Conservation (phyloP, 352 stramenopile genomes). For the Sclerospora graminicola region DNA sequence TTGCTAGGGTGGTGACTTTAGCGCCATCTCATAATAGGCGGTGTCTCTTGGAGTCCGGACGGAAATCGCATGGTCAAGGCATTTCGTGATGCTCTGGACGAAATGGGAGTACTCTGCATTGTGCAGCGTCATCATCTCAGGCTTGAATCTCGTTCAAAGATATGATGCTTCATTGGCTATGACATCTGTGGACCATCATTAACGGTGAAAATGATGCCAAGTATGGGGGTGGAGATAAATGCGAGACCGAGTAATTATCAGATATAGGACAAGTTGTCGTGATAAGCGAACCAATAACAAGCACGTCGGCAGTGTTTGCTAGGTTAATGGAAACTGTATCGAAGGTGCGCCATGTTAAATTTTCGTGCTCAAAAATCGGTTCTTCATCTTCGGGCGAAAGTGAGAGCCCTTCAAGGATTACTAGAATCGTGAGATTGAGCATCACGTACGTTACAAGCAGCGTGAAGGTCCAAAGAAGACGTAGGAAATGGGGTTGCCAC, state of each 20-base stretch:
- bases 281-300: slow-evolving; percentile 47
- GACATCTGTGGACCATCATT: slow-evolving; percentile 72
- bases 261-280: slow-evolving; percentile 72
- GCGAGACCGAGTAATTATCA: slow-evolving; percentile 47
- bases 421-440: slow-evolving; percentile 90
- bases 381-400: slow-evolving; percentile 80
- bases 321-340: slow-evolving; percentile 54
- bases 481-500: slow-evolving; percentile 51
- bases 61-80: too few relatives aligned
- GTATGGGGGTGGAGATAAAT: slow-evolving; percentile 24
- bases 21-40: too few relatives aligned
- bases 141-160: slow-evolving; percentile 55
- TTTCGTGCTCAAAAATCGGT: slow-evolving; percentile 72
- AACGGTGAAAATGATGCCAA: slow-evolving; percentile 70
- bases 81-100: too few relatives aligned
- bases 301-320: slow-evolving; percentile 60
- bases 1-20: too few relatives aligned
- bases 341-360: slow-evolving; percentile 69
- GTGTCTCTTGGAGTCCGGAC: too few relatives aligned
- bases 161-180: slow-evolving; percentile 61
- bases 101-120: too few relatives aligned
- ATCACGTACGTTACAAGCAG: slow-evolving; percentile 91
- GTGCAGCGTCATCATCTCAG: too few relatives aligned
- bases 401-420: slow-evolving; percentile 90
- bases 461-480: slow-evolving; percentile 82